Percentiles rank a stretch among this genome's conserved stretches.
These are phyloP conservation scores for Malus domestica DNA, from an alignment of 306 rosid species.

Conservation along the genomic window DNA sequence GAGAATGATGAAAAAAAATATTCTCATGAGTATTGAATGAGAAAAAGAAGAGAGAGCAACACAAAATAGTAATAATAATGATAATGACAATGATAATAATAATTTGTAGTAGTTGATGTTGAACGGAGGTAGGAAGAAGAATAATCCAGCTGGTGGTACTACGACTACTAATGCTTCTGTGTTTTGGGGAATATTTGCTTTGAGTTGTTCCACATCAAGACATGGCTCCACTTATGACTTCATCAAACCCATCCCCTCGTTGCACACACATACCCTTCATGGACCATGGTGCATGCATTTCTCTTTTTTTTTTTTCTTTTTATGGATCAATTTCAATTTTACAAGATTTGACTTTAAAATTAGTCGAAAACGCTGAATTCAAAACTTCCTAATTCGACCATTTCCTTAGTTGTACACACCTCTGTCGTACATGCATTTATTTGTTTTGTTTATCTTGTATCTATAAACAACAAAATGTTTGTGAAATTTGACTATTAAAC, in stretches of 20 bases:
- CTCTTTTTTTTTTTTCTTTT: no score
- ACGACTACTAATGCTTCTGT: neutral
- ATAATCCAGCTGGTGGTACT: conserved; percentile 13
- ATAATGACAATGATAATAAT: neutral
- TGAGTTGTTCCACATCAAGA: conserved; percentile 14
- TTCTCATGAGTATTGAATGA: no score
- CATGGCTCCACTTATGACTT: conserved; percentile 29
- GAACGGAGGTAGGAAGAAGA: neutral
- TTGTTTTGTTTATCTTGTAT: no score
- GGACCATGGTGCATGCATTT: neutral
- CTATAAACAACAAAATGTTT: neutral
- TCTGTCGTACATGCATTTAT: neutral
- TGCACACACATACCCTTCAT: neutral
- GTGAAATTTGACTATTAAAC: neutral
- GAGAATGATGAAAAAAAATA: no score
- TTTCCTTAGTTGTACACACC: no score
- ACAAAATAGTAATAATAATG: no score
- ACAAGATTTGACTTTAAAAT: no score
- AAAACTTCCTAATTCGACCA: no score
- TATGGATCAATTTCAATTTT: no score
- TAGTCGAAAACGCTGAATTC: no score
- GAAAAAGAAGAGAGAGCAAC: no score
- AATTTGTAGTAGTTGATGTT: neutral
- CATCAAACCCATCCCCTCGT: conserved; percentile 1
- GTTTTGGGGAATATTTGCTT: conserved; percentile 8